A percentile compares a stretch with the other conserved stretches of the same genome.
Conservation (phyloP, 192 early-diverging fungal genomes). For the Pilaira anomala region DNA sequence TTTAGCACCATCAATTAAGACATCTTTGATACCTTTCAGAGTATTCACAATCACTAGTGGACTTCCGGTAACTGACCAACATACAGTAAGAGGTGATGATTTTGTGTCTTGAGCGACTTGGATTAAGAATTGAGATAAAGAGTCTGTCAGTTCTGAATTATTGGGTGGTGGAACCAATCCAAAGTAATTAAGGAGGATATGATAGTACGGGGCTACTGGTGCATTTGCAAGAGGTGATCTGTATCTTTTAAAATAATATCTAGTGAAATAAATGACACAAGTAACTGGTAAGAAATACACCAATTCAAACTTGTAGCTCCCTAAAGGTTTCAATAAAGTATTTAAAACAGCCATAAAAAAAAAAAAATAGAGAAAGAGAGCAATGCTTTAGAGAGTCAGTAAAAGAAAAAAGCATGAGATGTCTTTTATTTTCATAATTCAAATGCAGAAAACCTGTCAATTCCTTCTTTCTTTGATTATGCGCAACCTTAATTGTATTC, state of each 20-base stretch:
- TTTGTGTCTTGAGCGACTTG: slow-evolving; percentile 13
- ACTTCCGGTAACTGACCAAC: slow-evolving; percentile 22
- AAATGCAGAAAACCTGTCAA: not conserved
- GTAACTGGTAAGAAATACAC: not conserved
- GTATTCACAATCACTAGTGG: slow-evolving; percentile 34
- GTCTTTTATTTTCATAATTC: not conserved
- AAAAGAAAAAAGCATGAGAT: not conserved
- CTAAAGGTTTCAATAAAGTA: not conserved
- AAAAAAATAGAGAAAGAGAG: no score
- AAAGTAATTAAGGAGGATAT: slow-evolving; percentile 26
- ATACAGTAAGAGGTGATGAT: slow-evolving; percentile 26
- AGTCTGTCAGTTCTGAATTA: slow-evolving; percentile 21
- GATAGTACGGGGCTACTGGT: slow-evolving; percentile 11
- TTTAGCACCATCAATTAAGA: slow-evolving; percentile 28
- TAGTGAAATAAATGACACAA: not conserved
- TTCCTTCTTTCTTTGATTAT: not conserved
- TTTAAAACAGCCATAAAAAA: not conserved
- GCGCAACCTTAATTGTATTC: slow-evolving; percentile 7
- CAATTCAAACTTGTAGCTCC: not conserved
- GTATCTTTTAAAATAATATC: slow-evolving; percentile 11
- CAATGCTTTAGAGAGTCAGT: no score
- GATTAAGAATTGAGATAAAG: slow-evolving; percentile 27
- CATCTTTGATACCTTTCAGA: slow-evolving; percentile 32
- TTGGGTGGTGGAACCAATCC: slow-evolving; percentile 30
- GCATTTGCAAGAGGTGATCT: slow-evolving; percentile 10